phyloP scores from a whole-genome alignment of 2,329 filamentous ascomycete genomes.

The Sporothrix sp. region DNA sequence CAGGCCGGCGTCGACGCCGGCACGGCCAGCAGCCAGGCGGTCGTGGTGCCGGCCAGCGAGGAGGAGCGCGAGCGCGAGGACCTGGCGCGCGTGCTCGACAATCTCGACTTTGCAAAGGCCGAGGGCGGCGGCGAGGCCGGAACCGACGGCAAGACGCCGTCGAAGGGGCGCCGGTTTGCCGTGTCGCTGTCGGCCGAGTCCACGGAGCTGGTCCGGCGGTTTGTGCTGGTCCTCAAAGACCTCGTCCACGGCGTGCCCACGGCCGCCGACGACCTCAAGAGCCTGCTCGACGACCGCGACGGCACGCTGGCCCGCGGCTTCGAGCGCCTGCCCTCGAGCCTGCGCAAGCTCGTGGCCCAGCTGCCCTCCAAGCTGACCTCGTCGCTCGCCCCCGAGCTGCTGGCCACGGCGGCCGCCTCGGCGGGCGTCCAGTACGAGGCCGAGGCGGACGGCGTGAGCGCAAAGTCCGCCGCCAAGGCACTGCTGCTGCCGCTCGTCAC shows the following conservation, averaged over 20 bases:
- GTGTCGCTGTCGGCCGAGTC: constrained; percentile 80
- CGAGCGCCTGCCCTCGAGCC: constrained; percentile 61
- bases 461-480: constrained; percentile 48
- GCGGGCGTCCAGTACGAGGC: constrained; percentile 47
- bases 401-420: constrained; percentile 69
- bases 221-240: constrained; percentile 87
- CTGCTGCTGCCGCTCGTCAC: constrained; percentile 65
- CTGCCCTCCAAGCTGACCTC: constrained; percentile 74
- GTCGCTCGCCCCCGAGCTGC: constrained; percentile 66
- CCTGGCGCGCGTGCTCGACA: constrained; percentile 68
- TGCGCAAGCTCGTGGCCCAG: constrained; percentile 79
- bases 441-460: constrained; percentile 39
- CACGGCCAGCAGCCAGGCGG: constrained; percentile 10
- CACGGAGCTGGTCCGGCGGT: constrained; percentile 68
- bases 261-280: constrained; percentile 77
- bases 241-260: constrained; percentile 87
- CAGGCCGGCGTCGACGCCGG: constrained; percentile 26
- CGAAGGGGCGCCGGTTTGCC: constrained; percentile 30
- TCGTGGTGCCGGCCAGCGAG: constrained; percentile 23
- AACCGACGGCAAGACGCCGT: background rate
- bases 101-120: constrained; percentile 54
- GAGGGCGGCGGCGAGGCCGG: background rate
- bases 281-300: constrained; percentile 51
- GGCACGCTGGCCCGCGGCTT: constrained; percentile 49
- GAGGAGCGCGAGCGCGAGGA: constrained; percentile 54